Base-by-base conservation (phyloP, 805 yeast genomes). In the Candida yuanshanica region DNA sequence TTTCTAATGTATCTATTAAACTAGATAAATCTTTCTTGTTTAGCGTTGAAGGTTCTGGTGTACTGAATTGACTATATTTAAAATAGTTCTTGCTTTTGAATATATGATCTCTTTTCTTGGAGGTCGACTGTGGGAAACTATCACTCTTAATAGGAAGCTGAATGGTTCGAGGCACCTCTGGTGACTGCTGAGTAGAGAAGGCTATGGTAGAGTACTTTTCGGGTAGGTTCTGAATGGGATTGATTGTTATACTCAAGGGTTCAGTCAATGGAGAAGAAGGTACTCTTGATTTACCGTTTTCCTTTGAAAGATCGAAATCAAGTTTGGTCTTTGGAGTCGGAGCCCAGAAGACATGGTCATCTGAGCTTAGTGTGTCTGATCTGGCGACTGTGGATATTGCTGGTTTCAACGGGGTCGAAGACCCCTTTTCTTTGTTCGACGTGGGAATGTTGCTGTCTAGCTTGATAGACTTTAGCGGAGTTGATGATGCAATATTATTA, bases 281-380 rank as follows among this genome's bases (percentile, higher is more conserved):
- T 3, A 48, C 36, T 25, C 31, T 45, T 4, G 11, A 14, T 18
- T 27, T 27, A 11, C 25, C 33, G 9, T 23, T 36, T 9, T 41
- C 22, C 22, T 44, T 21, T 5, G 49, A 17, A 9, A 25, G 3
- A 8, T 46, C 39, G 10, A 20, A 22, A 7, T 21, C 14, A 5
- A 43, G 27, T 17, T 46, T 40, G 7, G 45, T 26, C 12, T 45
- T 44, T 14, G 59, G 59, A 16, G 60, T 55, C 11, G 56, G 55
- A 4, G 43, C 56, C 60, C 60, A 56, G 35, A 41, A 53, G 14
- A 56, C 53, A 43, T 47, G 54, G 33, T 56, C 60, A 33, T 55
- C 57, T 9, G 60, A 56, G 31, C 56, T 47, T 9, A 43, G 47
- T 11, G 40, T 35, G 12, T 48, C 48, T 12, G 34, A 20, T 13